A percentile compares a stretch with the other conserved stretches of the same genome.
These are phyloP conservation scores for Apiospora pterosperma DNA, from an alignment of 2,329 filamentous ascomycete genomes.

Conservation along the genomic window DNA sequence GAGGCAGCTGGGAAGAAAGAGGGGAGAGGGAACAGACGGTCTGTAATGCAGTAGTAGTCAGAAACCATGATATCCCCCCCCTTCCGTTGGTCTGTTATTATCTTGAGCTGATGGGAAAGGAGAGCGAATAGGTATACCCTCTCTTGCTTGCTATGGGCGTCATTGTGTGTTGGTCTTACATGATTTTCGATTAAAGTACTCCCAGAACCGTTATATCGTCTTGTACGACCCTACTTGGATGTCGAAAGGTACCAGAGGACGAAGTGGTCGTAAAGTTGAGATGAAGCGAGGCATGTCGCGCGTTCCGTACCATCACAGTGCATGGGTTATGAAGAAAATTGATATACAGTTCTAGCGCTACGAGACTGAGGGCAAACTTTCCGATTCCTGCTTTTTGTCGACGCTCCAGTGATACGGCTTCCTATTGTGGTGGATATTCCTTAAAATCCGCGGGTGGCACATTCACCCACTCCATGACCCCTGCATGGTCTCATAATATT, in stretches of 20 bases:
- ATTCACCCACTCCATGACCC: background rate
- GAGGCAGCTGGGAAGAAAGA: too few relatives aligned
- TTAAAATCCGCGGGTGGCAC: background rate
- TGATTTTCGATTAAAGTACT: background rate
- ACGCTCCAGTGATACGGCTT: background rate
- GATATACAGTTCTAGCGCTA: constrained; percentile 1
- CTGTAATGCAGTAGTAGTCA: background rate
- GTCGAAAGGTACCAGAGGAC: background rate
- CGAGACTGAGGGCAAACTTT: background rate
- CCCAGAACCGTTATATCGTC: background rate
- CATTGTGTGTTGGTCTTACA: background rate
- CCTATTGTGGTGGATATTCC: background rate
- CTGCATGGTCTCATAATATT: constrained; percentile 1
- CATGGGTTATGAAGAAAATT: background rate
- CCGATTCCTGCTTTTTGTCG: background rate
- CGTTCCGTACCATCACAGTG: background rate
- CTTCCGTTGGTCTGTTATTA: background rate
- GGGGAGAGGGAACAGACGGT: background rate
- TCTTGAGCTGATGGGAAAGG: background rate
- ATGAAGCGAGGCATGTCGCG: background rate
- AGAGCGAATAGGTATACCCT: background rate
- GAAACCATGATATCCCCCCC: background rate
- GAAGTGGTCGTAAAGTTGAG: background rate
- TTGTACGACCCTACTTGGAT: background rate
- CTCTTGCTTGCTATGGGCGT: background rate